Evolutionary conservation across 2,329 filamentous ascomycete genomes (phyloP), one percentile per base, ranked within the genome.

Genomic region (Dryadomyces quercus-mongolicae): DNA sequence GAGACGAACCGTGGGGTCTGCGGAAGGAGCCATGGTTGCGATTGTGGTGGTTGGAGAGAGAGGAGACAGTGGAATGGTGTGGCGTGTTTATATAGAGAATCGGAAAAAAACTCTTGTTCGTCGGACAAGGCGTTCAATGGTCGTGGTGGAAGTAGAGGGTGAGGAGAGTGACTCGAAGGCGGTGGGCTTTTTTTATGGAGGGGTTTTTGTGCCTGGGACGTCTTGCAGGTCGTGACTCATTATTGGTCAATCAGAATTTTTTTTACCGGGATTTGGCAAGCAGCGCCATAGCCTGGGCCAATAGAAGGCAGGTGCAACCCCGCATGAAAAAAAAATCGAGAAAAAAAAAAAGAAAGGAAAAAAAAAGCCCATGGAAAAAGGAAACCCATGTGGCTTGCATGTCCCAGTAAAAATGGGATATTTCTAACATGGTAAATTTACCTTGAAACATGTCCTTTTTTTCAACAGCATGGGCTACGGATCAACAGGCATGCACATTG

Each of bases 231-330:
- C 10, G 52, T 60, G 57, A 60, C 42, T 59, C 58, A 60, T 51
- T 47, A 60, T 60, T 60, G 58, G 57, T 55, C 58, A 59, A 57
- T 60, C 53, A 59, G 52, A 57, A 52, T 51, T 54, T 57, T 55
- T 54, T 51, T 43, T 34, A 34, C 12, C 45, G 21, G 25, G 34
- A 45, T 52, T 52, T 55, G 36, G 12, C 12, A 22, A 20, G 4
- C 25, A 5, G 25, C 25, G 25, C 25, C 25, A 31, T 31, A 31
- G 25, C 25, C 25, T 31, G 4, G 25, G 25, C 25, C 25, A 31
- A 31, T 31, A 31, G 25, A 31, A 31, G 4, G 25, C 25, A 31
- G 8, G 25, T 9, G 36, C 36, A 13, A 44, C 42, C 42, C 42
- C 42, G 42, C 42, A 44, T 40, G 36, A 40, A 40, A 40, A 40